Base-by-base conservation (phyloP, 2,329 filamentous ascomycete genomes). In the Sporothrix luriei region DNA sequence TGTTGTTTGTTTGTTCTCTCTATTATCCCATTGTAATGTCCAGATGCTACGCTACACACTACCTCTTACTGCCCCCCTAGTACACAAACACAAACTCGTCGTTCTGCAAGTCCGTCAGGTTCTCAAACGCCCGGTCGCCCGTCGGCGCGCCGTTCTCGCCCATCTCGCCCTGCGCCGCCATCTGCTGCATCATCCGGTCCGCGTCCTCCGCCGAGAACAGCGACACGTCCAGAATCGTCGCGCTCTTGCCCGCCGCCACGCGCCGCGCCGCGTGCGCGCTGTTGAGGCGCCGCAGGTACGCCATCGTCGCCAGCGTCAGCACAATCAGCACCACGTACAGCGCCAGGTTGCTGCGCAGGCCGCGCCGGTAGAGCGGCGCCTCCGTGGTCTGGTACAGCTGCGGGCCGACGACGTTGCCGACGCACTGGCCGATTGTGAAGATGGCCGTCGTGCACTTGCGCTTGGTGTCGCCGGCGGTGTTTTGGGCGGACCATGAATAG, bases 391-490 rank as follows among this genome's bases (percentile, higher is more conserved):
- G 87, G 78, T 88, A 90, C 1, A 90, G 78, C 69, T 86, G 84
- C 0, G 88, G 88, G 0, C 88, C 88, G 9, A 74, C 71, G 64
- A 91, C 86, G 73, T 91, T 91, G 6, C 89, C 89, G 1, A 84
- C 84, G 66, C 85, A 89, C 70, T 88, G 85, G 4, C 88, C 87
- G 66, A 91, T 83, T 73, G 91, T 88, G 0, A 91, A 80, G 6
- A 90, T 81, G 14, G 84, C 88, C 0, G 88, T 90, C 0, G 86
- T 89, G n/a, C 85, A 84, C 75, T 91, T 91, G 73, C 87, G 86
- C 78, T 91, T 91, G 0, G 89, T 91, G 75, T 91, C 88, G 1
- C 89, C 89, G 0, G 85, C 89, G 0, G 89, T 89, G 72, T 90
- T 89, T 71, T 87, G 85, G 1, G 84, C 81, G 1, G 84, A 85